Base-by-base conservation (phyloP, 2,329 filamentous ascomycete genomes). In the Allantophomopsis lycopodina region DNA sequence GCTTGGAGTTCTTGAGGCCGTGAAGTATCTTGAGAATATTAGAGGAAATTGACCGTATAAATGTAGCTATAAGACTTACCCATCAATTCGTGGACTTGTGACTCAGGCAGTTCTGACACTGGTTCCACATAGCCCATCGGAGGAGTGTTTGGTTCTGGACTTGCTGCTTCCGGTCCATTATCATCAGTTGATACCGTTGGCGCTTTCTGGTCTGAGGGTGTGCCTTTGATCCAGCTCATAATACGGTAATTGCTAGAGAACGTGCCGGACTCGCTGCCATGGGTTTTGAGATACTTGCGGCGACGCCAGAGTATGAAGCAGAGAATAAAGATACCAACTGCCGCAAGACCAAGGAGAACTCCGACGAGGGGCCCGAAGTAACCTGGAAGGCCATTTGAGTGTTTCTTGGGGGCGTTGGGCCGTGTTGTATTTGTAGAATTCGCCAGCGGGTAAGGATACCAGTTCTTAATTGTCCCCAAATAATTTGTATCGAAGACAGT, bases 331-430 rank as follows among this genome's bases (percentile, higher is more conserved):
- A 66, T 64, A 1, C 68, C 69, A 32, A 80, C 47, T 37, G 75
- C 58, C 35, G 78, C 65, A 2, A 76, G 59, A 3, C 73, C 75
- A 2, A 78, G 61, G 4, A 79, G 66, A 4, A 77, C 73, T 13
- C 75, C 75, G 0, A 81, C 57, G 2, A 82, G 69, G 1, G 78
- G 75, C 0, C 67, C 68, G 2, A 79, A 65, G 64, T 73, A 81
- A 5, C 57, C 57, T 0, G 76, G 72, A 3, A 72, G 64, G 10
- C 41, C 34, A 2, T 12, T 7, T 18, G 16, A 10, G 2, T 15
- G n/a, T 3, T 21, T 14, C 1, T 7, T 15, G 4, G 32, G 3
- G 12, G 41, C 7, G 3, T 28, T 18, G 2, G 46, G n/a, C 5
- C 39, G 43, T 1, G 44, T 43, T 15, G 39, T 38, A 7, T 40